Evolutionary conservation across 75 land plant genomes (phyloP), one percentile per base, ranked within the genome.

Genomic region (Cupressus sempervirens): DNA sequence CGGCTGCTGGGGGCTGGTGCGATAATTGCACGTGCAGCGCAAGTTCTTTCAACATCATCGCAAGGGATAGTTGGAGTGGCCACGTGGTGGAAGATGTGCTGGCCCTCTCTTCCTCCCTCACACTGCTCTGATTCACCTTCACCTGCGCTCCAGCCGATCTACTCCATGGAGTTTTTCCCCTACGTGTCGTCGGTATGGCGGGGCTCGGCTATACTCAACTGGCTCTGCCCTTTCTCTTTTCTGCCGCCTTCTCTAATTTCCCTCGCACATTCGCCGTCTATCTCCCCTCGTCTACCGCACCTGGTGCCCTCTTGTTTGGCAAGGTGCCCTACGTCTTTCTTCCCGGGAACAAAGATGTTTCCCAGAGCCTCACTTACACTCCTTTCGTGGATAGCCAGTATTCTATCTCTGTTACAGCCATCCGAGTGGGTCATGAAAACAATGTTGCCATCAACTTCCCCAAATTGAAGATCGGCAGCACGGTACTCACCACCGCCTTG

Each of bases 401-500:
- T 34, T 90, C 86, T 88, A 85, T 90, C 41, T 72, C 81, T 15
- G 88, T 90, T 9, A 90, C 30, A 0, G n/a, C 5, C 26, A 58
- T 58, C 65, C 65, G 5, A 58, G 26, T 13, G 43, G 84, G 84
- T n/a, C n/a, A n/a, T 41, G 84, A 36, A 7, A 87, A 83, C 18
- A 23, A 16, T 2, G 70, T 88, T 11, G 75, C 87, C 6, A 0
- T 88, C 15, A 86, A 88, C 84, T 38, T 67, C 6, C 12, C 87
- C 14, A 38, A 84, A 56, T 76, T 91, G 23, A 35, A 68, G 34
- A 85, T 91, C 53, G 92, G 92, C 14, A 88, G 90, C 13, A 88
- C 90, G 20, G 87, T 84, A 54, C 85, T 90, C 81, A 90, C 86
- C 90, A 86, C 90, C 4, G 85, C 83, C n/a, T 54, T 80, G 23